phyloP scores from a whole-genome alignment of 1,139 yeast species.

The Suhomyces terraborum region DNA sequence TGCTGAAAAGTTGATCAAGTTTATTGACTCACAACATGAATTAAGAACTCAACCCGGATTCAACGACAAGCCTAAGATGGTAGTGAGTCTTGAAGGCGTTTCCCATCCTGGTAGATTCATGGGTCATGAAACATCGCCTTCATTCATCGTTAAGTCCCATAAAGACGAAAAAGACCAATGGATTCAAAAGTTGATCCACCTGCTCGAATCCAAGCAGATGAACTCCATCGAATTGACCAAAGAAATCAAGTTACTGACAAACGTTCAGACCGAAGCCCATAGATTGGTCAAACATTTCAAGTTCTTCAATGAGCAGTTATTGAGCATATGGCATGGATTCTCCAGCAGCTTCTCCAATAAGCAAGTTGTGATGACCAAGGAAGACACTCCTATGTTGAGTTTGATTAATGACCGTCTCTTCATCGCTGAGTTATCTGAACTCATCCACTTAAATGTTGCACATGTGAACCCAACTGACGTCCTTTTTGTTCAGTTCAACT shows the following conservation, averaged over 20 bases:
- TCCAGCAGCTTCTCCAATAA: constrained; percentile 16
- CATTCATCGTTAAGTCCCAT: constrained; percentile 22
- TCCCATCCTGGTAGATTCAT: constrained; percentile 31
- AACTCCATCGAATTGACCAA: constrained; percentile 30
- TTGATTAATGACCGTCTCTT: constrained; percentile 47
- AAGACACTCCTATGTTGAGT: constrained; percentile 17
- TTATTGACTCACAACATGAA: constrained; percentile 26
- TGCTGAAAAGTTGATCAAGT: constrained; percentile 28
- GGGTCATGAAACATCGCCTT: constrained; percentile 17
- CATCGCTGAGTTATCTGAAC: constrained; percentile 50
- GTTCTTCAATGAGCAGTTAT: constrained; percentile 34
- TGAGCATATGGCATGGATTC: constrained; percentile 39
- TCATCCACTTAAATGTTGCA: constrained; percentile 33
- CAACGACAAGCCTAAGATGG: constrained; percentile 31
- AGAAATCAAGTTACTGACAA: constrained; percentile 37
- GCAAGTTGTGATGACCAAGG: constrained; percentile 12
- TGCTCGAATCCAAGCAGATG: constrained; percentile 15
- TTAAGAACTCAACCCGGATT: not conserved
- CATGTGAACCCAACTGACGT: constrained; percentile 23
- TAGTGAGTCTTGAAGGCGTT: constrained; percentile 45
- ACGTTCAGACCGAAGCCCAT: constrained; percentile 15
- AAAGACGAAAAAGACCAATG: constrained; percentile 18
- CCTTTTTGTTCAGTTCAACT: constrained; percentile 39
- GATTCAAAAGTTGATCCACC: constrained; percentile 23
- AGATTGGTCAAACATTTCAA: constrained; percentile 36